Evolutionary conservation across 345 rosid genomes (phyloP).

Genomic region (Geranium rotundifolium): DNA sequence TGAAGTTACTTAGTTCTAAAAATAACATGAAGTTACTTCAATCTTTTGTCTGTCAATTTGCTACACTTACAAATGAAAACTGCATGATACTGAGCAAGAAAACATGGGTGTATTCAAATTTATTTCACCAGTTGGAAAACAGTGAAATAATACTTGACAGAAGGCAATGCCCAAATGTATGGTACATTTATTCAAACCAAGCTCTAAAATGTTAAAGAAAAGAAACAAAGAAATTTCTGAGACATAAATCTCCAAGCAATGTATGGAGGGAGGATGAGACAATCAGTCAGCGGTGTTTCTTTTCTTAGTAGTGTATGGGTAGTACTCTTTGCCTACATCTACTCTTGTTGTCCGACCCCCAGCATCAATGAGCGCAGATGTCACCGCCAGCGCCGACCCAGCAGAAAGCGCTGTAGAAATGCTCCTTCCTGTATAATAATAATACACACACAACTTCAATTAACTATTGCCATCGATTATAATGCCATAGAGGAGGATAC

Average conservation of each 20-base stretch:
- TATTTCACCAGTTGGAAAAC: too few species aligned
- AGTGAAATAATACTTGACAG: too few species aligned
- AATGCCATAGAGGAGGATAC: too few species aligned
- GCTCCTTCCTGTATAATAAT: slow-evolving; percentile 49
- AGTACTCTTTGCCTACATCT: slow-evolving; percentile 86
- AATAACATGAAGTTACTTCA: too few species aligned
- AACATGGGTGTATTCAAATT: too few species aligned
- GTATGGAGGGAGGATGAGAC: slow-evolving; percentile 10
- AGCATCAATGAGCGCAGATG: slow-evolving; percentile 69
- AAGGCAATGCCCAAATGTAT: too few species aligned
- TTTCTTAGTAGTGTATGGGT: slow-evolving; percentile 84
- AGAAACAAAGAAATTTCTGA: slow-evolving; percentile 5
- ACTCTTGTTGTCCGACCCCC: slow-evolving; percentile 90
- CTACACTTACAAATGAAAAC: too few species aligned
- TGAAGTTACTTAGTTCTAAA: too few species aligned
- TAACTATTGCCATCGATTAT: not conserved
- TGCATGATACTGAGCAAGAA: too few species aligned
- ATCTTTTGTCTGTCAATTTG: too few species aligned
- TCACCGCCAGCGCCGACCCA: slow-evolving; percentile 77
- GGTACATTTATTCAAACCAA: too few species aligned
- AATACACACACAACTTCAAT: not conserved
- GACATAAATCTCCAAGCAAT: not conserved
- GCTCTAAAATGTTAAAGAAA: not conserved
- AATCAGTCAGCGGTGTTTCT: slow-evolving; percentile 44
- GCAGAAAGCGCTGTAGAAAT: slow-evolving; percentile 75